phyloP scores from a whole-genome alignment of 1,284 basidiomycete species.

The Cryptococcus wingfieldii region DNA sequence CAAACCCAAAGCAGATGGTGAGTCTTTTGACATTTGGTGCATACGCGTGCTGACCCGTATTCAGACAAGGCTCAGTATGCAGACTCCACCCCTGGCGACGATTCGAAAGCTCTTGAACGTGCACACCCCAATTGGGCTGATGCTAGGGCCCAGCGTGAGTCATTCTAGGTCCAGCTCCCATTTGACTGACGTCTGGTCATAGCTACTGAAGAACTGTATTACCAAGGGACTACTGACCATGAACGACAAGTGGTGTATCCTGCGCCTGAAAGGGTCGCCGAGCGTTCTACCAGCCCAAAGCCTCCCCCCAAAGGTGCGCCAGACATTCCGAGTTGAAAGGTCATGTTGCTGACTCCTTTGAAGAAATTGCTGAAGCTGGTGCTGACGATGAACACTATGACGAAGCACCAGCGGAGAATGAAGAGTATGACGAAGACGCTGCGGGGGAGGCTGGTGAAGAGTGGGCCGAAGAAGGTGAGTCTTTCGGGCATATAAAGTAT shows the following conservation, averaged over 20 bases:
- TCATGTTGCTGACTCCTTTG: background rate
- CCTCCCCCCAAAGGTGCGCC: background rate
- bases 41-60: background rate
- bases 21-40: background rate
- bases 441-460: background rate
- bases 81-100: background rate
- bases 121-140: conserved; percentile 14
- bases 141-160: conserved; percentile 1
- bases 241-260: background rate
- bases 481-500: too few species aligned
- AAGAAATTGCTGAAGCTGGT: background rate
- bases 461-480: conserved; percentile 1
- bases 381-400: conserved; percentile 1
- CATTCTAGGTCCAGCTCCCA: too few species aligned
- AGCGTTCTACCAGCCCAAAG: background rate
- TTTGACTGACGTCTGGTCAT: background rate
- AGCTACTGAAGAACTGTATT: background rate
- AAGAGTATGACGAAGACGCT: background rate
- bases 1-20: conserved; percentile 4
- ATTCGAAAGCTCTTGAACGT: conserved; percentile 7
- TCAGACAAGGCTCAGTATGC: conserved; percentile 10
- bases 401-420: conserved; percentile 4
- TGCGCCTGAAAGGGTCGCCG: background rate
- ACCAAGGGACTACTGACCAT: background rate
- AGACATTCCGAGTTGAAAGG: background rate